A percentile compares a stretch with the other conserved stretches of the same genome.
These are phyloP conservation scores for Penicillium sp. DNA, from an alignment of 2,329 filamentous ascomycete genomes.

Conservation along the genomic window DNA sequence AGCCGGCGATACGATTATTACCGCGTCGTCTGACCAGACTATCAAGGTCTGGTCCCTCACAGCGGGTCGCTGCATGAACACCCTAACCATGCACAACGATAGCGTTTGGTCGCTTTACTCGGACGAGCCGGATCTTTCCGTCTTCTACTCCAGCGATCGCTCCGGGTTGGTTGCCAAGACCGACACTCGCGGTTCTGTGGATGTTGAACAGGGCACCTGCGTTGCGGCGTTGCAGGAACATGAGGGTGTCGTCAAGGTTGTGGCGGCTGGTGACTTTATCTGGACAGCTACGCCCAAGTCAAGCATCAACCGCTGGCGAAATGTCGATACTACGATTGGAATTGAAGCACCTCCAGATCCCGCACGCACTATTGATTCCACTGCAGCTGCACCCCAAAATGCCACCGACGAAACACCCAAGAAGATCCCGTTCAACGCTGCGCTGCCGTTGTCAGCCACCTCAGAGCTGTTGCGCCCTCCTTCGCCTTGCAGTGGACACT, in stretches of 20 bases:
- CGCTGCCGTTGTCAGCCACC: slow-evolving; percentile 82
- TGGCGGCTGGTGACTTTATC: slow-evolving; percentile 70
- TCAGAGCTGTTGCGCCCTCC: slow-evolving; percentile 68
- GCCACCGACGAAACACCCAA: slow-evolving; percentile 37
- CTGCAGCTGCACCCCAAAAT: slow-evolving; percentile 17
- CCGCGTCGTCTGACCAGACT: slow-evolving; percentile 92
- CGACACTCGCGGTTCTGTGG: slow-evolving; percentile 73
- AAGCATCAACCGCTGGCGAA: slow-evolving; percentile 88
- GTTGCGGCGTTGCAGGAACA: slow-evolving; percentile 92
- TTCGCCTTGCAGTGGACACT: slow-evolving; percentile 47
- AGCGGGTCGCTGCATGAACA: slow-evolving; percentile 94
- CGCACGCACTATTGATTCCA: slow-evolving; percentile 47
- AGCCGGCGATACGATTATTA: slow-evolving; percentile 87
- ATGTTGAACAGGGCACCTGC: slow-evolving; percentile 85
- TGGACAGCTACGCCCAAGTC: slow-evolving; percentile 91
- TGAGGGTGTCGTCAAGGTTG: slow-evolving; percentile 64
- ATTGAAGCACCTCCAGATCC: slow-evolving; percentile 54
- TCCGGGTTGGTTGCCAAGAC: slow-evolving; percentile 96
- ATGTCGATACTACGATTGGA: slow-evolving; percentile 76
- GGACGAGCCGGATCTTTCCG: slow-evolving; percentile 76
- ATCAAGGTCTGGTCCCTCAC: slow-evolving; percentile 98
- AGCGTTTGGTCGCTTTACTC: slow-evolving; percentile 97
- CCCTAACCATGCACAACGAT: slow-evolving; percentile 97
- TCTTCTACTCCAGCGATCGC: slow-evolving; percentile 94
- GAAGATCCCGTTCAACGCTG: slow-evolving; percentile 73